Percentiles rank a stretch among this genome's conserved stretches.
These are phyloP conservation scores for Lepraria neglecta DNA, from an alignment of 495 filamentous ascomycete genomes.

Conservation along the genomic window DNA sequence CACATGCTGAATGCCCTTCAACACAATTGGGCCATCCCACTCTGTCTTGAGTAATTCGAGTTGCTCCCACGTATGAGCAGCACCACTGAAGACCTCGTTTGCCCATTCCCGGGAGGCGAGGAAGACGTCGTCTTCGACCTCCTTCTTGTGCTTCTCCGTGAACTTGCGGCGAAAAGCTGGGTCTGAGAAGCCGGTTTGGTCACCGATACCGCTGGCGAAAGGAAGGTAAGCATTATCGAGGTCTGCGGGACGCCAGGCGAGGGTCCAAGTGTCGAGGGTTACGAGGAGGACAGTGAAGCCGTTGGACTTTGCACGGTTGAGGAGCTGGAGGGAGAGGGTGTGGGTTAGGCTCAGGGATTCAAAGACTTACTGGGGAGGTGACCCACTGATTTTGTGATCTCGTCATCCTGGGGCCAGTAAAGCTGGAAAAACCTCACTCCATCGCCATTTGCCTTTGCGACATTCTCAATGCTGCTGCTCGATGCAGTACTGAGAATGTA, in stretches of 20 bases:
- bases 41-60: conserved; percentile 48
- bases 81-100: conserved; percentile 43
- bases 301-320: conserved; percentile 54
- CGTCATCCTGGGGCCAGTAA: conserved; percentile 58
- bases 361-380: background rate
- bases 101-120: conserved; percentile 46
- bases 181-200: conserved; percentile 46
- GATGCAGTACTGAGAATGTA: conserved; percentile 49
- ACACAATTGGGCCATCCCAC: conserved; percentile 54
- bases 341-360: background rate
- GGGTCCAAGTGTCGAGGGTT: conserved; percentile 55
- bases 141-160: conserved; percentile 40
- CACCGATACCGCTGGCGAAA: conserved; percentile 42
- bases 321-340: conserved; percentile 28
- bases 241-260: conserved; percentile 58
- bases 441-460: conserved; percentile 37
- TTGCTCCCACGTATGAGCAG: conserved; percentile 52
- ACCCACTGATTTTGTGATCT: conserved; percentile 46
- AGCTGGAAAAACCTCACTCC: conserved; percentile 55
- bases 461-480: conserved; percentile 39
- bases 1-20: conserved; percentile 54
- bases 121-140: conserved; percentile 45
- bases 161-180: conserved; percentile 56
- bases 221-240: conserved; percentile 56
- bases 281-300: conserved; percentile 54